phyloP scores from a whole-genome alignment of 805 yeast species.

The Nakazawaea ambrosiae region DNA sequence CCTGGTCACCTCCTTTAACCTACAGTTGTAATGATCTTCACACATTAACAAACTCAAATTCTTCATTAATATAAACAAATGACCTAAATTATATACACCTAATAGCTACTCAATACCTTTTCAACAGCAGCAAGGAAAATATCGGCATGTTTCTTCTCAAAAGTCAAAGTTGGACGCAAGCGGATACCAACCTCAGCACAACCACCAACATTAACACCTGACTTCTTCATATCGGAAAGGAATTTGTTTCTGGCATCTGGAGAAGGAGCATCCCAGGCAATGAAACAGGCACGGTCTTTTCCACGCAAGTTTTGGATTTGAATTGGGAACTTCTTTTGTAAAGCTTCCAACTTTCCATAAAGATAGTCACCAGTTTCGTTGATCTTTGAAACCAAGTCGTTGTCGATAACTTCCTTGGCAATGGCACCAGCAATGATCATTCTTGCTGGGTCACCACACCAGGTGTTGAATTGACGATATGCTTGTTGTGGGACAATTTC shows the following conservation, averaged over 20 bases:
- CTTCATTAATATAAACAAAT: no score
- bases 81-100: no score
- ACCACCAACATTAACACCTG: conserved; percentile 63
- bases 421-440: conserved; percentile 58
- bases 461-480: conserved; percentile 68
- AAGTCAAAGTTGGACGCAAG: conserved; percentile 59
- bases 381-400: conserved; percentile 42
- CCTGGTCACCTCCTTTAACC: no score
- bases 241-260: conserved; percentile 39
- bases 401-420: conserved; percentile 43
- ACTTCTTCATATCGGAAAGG: conserved; percentile 35
- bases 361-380: conserved; percentile 49
- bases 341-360: conserved; percentile 31
- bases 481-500: conserved; percentile 52
- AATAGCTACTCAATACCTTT: conserved; percentile 21
- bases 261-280: conserved; percentile 53
- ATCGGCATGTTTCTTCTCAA: conserved; percentile 56
- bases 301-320: conserved; percentile 50
- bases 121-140: conserved; percentile 37
- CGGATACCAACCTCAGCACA: conserved; percentile 55
- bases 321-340: conserved; percentile 34
- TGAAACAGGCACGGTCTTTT: conserved; percentile 54
- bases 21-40: no score
- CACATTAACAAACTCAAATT: no score
- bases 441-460: conserved; percentile 74